Evolutionary conservation across 1,284 basidiomycete genomes (phyloP), one percentile per base, ranked within the genome.

Genomic region (Apiotrichum gracile): DNA sequence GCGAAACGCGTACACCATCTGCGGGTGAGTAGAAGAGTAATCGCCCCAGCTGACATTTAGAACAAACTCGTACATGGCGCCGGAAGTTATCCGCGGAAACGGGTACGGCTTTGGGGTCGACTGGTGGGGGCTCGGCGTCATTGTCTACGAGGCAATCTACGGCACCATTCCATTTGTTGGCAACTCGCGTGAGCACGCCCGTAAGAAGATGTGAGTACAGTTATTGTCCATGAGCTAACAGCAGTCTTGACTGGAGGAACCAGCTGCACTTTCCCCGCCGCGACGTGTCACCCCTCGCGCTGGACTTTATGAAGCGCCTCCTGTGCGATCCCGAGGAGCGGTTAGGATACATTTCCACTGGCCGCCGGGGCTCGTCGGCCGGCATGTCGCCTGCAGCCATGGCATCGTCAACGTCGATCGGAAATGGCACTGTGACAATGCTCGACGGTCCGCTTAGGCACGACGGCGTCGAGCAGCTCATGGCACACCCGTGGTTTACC

Each of bases 71-170:
- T 92, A 92, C 75, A 92, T 76, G 90, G 91, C 89, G 12, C 91
- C 91, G 29, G 94, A 97, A 72, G 93, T 97, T 38, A 89, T 98
- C 64, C 83, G 91, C 34, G 80, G 80, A 0, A 63, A 74, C 67
- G 93, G 92, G 24, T 97, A 97, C 75, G 85, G 88, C 44, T 93
- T 89, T 74, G 88, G 87, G 33, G 96, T 91, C 70, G 93, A 97
- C 70, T 97, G 92, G 92, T 97, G 94, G 93, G 91, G 88, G 70
- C 80, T 97, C 45, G 92, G 92, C 22, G 87, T 94, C 50, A 94
- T 96, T 69, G 67, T 65, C 61, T 70, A 69, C 65, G 88, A 91
- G 73, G 91, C 88, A 68, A 77, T 92, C 66, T 92, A 89, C 65
- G 89, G 88, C 49, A 93, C 88, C 73, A 92, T 92, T 17, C 92